Evolutionary conservation across 2,329 filamentous ascomycete species (phyloP).

Genomic region (Pyrenochaeta sp.): DNA sequence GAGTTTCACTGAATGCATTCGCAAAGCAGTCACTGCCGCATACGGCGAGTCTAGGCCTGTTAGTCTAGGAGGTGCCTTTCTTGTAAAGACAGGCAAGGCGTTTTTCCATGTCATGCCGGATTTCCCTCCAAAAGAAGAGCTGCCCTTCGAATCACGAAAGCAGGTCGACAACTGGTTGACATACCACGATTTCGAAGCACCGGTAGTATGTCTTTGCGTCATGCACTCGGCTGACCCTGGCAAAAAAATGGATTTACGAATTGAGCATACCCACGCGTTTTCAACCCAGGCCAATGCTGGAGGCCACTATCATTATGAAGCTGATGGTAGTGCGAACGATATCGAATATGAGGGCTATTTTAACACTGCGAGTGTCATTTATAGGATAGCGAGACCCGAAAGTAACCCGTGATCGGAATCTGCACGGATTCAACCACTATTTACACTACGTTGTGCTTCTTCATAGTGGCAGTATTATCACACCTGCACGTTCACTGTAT

Average conservation of each 20-base stretch:
- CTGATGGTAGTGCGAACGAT: constrained; percentile 49
- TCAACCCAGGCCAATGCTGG: constrained; percentile 43
- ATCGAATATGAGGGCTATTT: constrained; percentile 59
- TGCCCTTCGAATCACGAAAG: constrained; percentile 5
- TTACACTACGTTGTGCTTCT: too few relatives aligned
- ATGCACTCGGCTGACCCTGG: constrained; percentile 47
- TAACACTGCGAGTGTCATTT: constrained; percentile 52
- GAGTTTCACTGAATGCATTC: constrained; percentile 23
- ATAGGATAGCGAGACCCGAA: constrained; percentile 50
- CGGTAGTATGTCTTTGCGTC: constrained; percentile 20
- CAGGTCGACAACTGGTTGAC: constrained; percentile 17
- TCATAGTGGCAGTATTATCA: too few relatives aligned
- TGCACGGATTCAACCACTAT: too few relatives aligned
- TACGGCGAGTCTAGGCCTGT: constrained; percentile 14
- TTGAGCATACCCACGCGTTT: constrained; percentile 60
- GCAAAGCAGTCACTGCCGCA: constrained; percentile 10
- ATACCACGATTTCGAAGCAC: constrained; percentile 22
- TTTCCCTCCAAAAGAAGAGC: constrained; percentile 17
- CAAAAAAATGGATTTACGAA: constrained; percentile 48
- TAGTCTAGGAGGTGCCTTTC: constrained; percentile 20
- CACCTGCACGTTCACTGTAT: too few relatives aligned
- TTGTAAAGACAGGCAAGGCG: constrained; percentile 17
- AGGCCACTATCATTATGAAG: constrained; percentile 54
- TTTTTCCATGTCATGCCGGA: constrained; percentile 24
- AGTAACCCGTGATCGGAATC: too few relatives aligned